Percentiles rank a stretch among this genome's conserved stretches.
These are phyloP conservation scores for Talaromyces islandicus DNA, from an alignment of 2,329 filamentous ascomycete species.

Conservation along the genomic window DNA sequence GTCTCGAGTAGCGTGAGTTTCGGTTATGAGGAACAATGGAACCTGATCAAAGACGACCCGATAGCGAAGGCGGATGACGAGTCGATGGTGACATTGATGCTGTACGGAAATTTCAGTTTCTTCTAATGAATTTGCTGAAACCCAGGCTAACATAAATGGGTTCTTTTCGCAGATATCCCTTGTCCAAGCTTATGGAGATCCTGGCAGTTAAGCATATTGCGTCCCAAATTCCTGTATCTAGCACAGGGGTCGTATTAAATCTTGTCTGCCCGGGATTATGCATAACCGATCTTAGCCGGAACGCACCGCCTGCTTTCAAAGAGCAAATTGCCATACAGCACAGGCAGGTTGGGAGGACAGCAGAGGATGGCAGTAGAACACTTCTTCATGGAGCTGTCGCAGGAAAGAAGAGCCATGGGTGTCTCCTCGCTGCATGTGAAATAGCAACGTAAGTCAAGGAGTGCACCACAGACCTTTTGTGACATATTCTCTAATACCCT, in stretches of 20 bases:
- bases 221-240: constrained; percentile 14
- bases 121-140: not conserved
- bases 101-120: not conserved
- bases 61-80: constrained; percentile 14
- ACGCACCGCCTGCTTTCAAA: constrained; percentile 20
- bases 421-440: constrained; percentile 1
- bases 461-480: not conserved
- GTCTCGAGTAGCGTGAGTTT: constrained; percentile 17
- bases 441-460: constrained; percentile 8
- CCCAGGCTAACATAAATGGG: not conserved
- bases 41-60: constrained; percentile 17
- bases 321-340: constrained; percentile 17
- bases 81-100: constrained; percentile 9
- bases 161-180: constrained; percentile 19
- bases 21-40: constrained; percentile 11
- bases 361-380: constrained; percentile 26
- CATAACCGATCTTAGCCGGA: constrained; percentile 18
- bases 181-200: constrained; percentile 31
- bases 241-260: constrained; percentile 27
- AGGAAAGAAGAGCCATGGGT: constrained; percentile 23
- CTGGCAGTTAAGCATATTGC: constrained; percentile 25
- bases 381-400: constrained; percentile 23
- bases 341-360: constrained; percentile 17
- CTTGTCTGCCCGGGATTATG: constrained; percentile 26
- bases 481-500: not conserved